Base-by-base conservation (phyloP, 805 yeast species). In the Schwanniomyces pseudopolymorphus region DNA sequence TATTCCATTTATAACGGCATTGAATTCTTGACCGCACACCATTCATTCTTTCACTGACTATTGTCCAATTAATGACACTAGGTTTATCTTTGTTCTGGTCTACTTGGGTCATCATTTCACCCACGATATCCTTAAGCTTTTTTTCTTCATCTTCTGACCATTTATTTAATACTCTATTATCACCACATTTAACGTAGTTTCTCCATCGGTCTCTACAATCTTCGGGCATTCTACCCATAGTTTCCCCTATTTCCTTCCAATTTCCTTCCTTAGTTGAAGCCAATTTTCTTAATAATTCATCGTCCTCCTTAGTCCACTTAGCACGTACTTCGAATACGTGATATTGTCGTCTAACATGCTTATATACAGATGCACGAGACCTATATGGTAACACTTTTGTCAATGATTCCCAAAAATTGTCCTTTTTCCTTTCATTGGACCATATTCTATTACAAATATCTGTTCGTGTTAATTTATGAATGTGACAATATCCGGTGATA, bases 121-220 rank as follows among this genome's bases (percentile, higher is more conserved):
- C 50, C 6, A 60, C 59, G 11, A 63, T 54, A 38, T 58, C 49
- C 20, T 76, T 75, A 49, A 91, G 70, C 43, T 70, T 65, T 16
- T 70, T 74, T 61, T 91, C 97, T 58, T 89, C 96, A 28, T 78
- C 81, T 1, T 64, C 60, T 0, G 85, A 71, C 98, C 98, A 91
- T 61, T 86, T 88, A 63, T 87, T 87, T 42, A 80, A 77, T 7
- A 83, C 81, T 52, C 97, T 75, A 45, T 80, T 80, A 14, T 74
- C 74, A 20, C 97, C 97, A 70, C 97, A 92, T 64, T 91, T 91
- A 51, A 91, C 87, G 61, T 91, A 92, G 63, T 92, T 92, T 65
- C 98, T 77, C 96, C 96, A 92, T 56, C 98, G 77, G 64, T 92
- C 98, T 56, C 98, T 78, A 65, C 97, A 91, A 67, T 92, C 98